Evolutionary conservation across 768 basidiomycete genomes (phyloP).

Genomic region (Mycena leptocephala): DNA sequence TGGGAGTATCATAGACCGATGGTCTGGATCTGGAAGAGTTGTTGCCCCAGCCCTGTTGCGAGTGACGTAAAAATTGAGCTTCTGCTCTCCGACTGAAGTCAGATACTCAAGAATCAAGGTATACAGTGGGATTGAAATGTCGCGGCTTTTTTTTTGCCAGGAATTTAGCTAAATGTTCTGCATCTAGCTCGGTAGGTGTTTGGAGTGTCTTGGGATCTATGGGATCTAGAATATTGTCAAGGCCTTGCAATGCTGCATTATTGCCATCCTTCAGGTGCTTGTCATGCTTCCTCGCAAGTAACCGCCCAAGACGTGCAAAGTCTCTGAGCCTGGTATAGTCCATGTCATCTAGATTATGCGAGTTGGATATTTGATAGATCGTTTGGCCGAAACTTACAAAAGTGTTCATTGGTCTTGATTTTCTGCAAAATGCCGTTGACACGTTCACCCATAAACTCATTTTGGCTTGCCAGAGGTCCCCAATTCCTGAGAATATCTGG

Average conservation of each 20-base stretch:
- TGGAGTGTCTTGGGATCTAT: neutral
- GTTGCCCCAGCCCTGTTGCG: constrained; percentile 14
- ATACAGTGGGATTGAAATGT: constrained; percentile 10
- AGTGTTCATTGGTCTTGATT: constrained; percentile 30
- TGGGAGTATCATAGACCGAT: constrained; percentile 22
- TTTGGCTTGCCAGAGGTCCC: constrained; percentile 34
- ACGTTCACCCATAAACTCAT: constrained; percentile 36
- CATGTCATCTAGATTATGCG: constrained; percentile 28
- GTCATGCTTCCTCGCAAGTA: constrained; percentile 25
- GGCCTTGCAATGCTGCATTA: neutral
- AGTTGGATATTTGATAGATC: neutral
- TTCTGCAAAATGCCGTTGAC: constrained; percentile 33
- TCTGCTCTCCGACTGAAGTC: constrained; percentile 7
- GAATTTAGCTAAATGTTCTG: neutral
- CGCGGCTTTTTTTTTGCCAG: constrained; percentile 2
- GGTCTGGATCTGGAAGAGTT: constrained; percentile 18
- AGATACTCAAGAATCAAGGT: constrained; percentile 18
- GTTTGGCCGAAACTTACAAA: constrained; percentile 18
- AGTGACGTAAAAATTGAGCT: constrained; percentile 17
- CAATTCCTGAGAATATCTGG: constrained; percentile 31
- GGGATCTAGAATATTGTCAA: constrained; percentile 20
- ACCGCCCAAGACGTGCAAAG: constrained; percentile 11
- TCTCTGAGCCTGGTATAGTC: constrained; percentile 33
- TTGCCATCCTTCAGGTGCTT: neutral
- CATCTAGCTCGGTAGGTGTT: neutral